Evolutionary conservation across 176 grass and related monocot genomes (phyloP).

Genomic region (Miscanthus lutarioriparius): DNA sequence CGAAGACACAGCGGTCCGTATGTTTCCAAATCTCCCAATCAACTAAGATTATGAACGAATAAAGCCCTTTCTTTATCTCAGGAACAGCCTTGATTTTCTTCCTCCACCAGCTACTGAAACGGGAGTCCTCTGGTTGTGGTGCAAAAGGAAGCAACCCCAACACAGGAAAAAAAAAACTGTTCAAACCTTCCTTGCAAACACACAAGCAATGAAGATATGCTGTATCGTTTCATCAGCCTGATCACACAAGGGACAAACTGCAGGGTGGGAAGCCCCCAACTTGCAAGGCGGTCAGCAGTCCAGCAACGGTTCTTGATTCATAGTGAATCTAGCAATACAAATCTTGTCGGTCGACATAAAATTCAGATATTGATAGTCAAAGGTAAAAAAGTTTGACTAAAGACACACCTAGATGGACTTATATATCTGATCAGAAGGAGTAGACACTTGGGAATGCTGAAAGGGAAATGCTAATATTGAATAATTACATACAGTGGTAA

Average conservation of each 20-base stretch:
- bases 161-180: not conserved
- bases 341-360: not conserved
- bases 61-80: not conserved
- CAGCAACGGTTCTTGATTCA: not conserved
- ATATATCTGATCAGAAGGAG: not conserved
- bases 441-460: not conserved
- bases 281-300: not conserved
- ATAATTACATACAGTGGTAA: not conserved
- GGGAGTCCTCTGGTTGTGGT: not conserved
- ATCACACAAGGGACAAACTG: not conserved
- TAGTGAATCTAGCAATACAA: not conserved
- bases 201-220: not conserved
- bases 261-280: not conserved
- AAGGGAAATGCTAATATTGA: not conserved
- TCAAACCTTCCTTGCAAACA: not conserved
- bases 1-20: not conserved
- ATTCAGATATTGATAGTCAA: not conserved
- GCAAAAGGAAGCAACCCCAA: not conserved
- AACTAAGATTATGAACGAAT: not conserved
- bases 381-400: not conserved
- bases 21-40: not conserved
- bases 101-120: not conserved
- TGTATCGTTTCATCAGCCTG: not conserved
- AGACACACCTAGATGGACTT: not conserved
- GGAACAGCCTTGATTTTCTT: not conserved